Conservation (phyloP, 2,329 filamentous ascomycete species). For the Plectosphaerella cucumerina region DNA sequence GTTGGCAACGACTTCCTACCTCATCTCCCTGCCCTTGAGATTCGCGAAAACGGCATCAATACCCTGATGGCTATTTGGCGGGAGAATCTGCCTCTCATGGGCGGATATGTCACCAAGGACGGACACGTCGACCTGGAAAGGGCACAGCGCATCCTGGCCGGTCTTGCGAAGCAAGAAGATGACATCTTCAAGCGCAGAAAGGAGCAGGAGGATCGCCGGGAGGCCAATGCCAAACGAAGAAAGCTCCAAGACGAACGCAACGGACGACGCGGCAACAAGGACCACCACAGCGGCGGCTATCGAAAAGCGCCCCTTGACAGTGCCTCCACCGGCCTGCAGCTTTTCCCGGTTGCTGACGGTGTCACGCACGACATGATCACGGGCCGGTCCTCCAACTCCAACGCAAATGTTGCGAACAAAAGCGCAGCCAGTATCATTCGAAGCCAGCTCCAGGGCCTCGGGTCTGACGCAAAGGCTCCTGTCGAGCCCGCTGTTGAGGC, state of each 20-base stretch:
- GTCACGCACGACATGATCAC: constrained; percentile 87
- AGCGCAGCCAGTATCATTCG: constrained; percentile 88
- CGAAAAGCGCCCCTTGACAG: constrained; percentile 13
- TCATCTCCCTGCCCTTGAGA: constrained; percentile 94
- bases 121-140: constrained; percentile 83
- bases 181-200: constrained; percentile 86
- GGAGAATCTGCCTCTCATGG: constrained; percentile 86
- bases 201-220: constrained; percentile 78
- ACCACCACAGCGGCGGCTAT: constrained; percentile 15
- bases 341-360: constrained; percentile 32
- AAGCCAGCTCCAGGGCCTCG: constrained; percentile 62
- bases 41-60: constrained; percentile 95
- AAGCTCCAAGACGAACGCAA: constrained; percentile 62
- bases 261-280: constrained; percentile 28
- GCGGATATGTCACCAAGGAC: constrained; percentile 93
- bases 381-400: constrained; percentile 14
- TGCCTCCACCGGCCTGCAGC: constrained; percentile 11
- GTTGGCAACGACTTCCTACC: constrained; percentile 98
- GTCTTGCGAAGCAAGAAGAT: constrained; percentile 88
- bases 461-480: constrained; percentile 15
- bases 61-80: constrained; percentile 96
- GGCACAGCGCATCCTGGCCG: constrained; percentile 83
- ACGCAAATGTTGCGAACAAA: constrained; percentile 82
- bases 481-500: constrained; percentile 10
- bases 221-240: constrained; percentile 73